Conservation (phyloP, 352 stramenopile species). For the Globisporangium apiculatum region DNA sequence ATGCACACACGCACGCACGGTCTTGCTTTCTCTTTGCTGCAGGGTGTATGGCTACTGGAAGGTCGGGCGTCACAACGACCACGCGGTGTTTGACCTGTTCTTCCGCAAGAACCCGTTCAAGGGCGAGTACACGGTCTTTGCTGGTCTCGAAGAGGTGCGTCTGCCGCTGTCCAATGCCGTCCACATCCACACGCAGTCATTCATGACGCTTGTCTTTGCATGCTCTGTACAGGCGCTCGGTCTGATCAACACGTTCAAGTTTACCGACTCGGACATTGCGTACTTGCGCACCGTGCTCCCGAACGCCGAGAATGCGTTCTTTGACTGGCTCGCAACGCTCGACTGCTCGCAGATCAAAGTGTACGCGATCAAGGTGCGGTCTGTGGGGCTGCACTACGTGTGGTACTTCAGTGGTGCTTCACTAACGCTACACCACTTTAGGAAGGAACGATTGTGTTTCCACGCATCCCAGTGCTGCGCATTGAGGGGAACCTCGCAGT, state of each 20-base stretch:
- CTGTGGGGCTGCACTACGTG: background rate
- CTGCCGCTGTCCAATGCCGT: background rate
- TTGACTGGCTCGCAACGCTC: constrained; percentile 90
- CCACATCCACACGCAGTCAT: no score
- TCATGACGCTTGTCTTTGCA: no score
- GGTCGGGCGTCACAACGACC: constrained; percentile 89
- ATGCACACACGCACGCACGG: no score
- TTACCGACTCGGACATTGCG: constrained; percentile 90
- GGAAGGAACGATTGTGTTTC: constrained; percentile 97
- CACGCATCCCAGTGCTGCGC: constrained; percentile 91
- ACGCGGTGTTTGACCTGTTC: constrained; percentile 95
- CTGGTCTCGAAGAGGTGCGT: constrained; percentile 81
- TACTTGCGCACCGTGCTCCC: constrained; percentile 89
- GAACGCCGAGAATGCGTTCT: constrained; percentile 92
- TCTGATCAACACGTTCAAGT: constrained; percentile 93
- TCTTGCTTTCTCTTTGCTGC: background rate
- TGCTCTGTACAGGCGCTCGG: constrained; percentile 40
- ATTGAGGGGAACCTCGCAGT: constrained; percentile 92
- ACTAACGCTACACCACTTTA: constrained; percentile 1
- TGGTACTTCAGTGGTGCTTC: no score
- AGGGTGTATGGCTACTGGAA: constrained; percentile 99
- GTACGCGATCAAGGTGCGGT: constrained; percentile 79
- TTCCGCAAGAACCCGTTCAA: constrained; percentile 99
- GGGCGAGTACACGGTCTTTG: constrained; percentile 95
- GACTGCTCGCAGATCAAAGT: constrained; percentile 93